These are phyloP conservation scores for Calonectria pauciramosa DNA, from an alignment of 2,329 filamentous ascomycete species.

Conservation along the genomic window DNA sequence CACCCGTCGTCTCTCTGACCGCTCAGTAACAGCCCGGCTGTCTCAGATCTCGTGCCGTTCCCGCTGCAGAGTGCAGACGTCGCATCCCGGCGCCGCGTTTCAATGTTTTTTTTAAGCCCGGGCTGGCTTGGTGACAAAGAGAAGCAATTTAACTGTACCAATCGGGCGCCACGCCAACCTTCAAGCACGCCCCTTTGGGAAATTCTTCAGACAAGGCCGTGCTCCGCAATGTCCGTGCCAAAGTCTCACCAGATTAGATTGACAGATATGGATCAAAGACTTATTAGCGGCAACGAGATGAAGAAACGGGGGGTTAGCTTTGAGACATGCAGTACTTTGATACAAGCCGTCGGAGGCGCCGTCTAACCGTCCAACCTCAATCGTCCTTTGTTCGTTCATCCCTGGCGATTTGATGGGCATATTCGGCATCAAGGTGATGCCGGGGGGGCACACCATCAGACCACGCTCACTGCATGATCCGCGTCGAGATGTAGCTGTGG, in stretches of 20 bases:
- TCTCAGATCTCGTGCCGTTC: slow-evolving; percentile 20
- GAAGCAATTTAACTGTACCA: slow-evolving; percentile 13
- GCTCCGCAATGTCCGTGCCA: slow-evolving; percentile 17
- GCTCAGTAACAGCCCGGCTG: slow-evolving; percentile 6
- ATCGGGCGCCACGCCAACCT: not conserved
- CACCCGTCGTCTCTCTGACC: not conserved
- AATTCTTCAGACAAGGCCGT: not conserved
- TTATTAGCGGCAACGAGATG: slow-evolving; percentile 27
- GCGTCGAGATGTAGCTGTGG: not conserved
- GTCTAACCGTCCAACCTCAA: slow-evolving; percentile 1
- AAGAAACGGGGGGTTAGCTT: slow-evolving; percentile 28
- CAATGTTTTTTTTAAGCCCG: slow-evolving; percentile 1
- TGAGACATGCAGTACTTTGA: slow-evolving; percentile 32
- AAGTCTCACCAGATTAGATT: slow-evolving; percentile 26
- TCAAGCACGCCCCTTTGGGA: slow-evolving; percentile 6
- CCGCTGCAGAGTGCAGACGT: slow-evolving; percentile 5
- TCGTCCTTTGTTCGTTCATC: not conserved
- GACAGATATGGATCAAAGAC: slow-evolving; percentile 14
- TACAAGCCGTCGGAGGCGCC: slow-evolving; percentile 22
- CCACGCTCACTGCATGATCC: not conserved
- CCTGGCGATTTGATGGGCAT: slow-evolving; percentile 3
- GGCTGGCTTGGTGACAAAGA: slow-evolving; percentile 8
- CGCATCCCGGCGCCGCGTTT: slow-evolving; percentile 11
- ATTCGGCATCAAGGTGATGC: slow-evolving; percentile 3
- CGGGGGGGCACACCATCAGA: not conserved